These are phyloP conservation scores for Chlorella sp. DNA, from an alignment of 139 green algal species.

Conservation along the genomic window DNA sequence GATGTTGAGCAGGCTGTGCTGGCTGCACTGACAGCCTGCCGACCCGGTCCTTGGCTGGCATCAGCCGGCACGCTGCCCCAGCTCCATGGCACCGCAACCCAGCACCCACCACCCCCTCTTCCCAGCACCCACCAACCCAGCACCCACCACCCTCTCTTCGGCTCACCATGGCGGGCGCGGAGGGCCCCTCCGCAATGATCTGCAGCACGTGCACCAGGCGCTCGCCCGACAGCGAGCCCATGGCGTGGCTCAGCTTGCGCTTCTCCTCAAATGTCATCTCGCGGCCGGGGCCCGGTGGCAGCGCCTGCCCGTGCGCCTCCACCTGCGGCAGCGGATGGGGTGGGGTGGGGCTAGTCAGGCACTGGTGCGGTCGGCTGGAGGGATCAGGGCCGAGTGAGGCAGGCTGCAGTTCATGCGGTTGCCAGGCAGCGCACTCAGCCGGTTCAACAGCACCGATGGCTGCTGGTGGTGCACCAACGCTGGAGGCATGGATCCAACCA, in stretches of 20 bases:
- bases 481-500: not conserved
- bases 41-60: too few species aligned
- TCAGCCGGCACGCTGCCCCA: too few species aligned
- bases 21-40: too few species aligned
- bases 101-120: too few species aligned
- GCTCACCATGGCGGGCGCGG: constrained; percentile 28
- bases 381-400: not conserved
- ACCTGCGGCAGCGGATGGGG: constrained; percentile 5
- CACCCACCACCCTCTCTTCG: not conserved
- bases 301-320: constrained; percentile 18
- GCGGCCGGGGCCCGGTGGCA: constrained; percentile 21
- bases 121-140: not conserved
- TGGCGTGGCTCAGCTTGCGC: constrained; percentile 50
- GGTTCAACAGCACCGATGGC: not conserved
- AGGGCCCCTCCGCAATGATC: constrained; percentile 58
- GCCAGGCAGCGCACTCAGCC: too few species aligned
- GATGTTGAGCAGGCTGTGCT: too few species aligned
- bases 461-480: not conserved
- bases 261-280: constrained; percentile 78
- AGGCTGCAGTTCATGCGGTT: not conserved
- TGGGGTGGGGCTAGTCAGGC: too few species aligned
- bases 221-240: constrained; percentile 52
- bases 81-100: too few species aligned
- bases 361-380: too few species aligned
- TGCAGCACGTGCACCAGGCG: constrained; percentile 57